A percentile compares a stretch with the other conserved stretches of the same genome.
Conservation (phyloP, 1,284 basidiomycete species). For the Ceratobasidium theobromae region DNA sequence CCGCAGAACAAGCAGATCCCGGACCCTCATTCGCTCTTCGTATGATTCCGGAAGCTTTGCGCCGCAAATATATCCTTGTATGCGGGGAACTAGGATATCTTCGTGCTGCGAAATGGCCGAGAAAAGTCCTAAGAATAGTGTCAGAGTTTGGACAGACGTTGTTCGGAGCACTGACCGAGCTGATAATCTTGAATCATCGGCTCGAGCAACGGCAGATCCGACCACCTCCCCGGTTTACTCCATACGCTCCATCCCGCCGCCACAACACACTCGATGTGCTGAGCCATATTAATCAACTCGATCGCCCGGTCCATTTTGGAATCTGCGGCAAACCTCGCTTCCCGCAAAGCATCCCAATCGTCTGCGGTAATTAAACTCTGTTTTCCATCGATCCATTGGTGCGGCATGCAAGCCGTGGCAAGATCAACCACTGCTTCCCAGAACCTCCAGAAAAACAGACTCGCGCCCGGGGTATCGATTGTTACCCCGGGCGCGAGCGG, state of each 20-base stretch:
- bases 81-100: not conserved
- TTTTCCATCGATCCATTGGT: not conserved
- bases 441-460: constrained; percentile 23
- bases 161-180: not conserved
- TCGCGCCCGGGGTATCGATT: constrained; percentile 14
- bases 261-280: constrained; percentile 11
- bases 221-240: not conserved
- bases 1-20: constrained; percentile 7
- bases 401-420: not conserved
- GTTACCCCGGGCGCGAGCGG: constrained; percentile 11
- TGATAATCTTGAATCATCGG: constrained; percentile 6
- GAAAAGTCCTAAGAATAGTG: constrained; percentile 2
- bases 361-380: not conserved
- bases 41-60: not conserved
- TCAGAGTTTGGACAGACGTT: not conserved
- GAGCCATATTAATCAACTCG: constrained; percentile 1
- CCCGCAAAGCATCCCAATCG: constrained; percentile 7
- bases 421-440: constrained; percentile 6
- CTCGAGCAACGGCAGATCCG: constrained; percentile 21
- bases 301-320: constrained; percentile 6
- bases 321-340: not conserved
- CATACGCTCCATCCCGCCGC: constrained; percentile 7
- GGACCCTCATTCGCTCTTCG: not conserved
- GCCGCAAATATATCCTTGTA: constrained; percentile 24
- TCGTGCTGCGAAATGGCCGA: constrained; percentile 13